phyloP scores from a whole-genome alignment of 495 filamentous ascomycete species.

The Penicillium nucicola region DNA sequence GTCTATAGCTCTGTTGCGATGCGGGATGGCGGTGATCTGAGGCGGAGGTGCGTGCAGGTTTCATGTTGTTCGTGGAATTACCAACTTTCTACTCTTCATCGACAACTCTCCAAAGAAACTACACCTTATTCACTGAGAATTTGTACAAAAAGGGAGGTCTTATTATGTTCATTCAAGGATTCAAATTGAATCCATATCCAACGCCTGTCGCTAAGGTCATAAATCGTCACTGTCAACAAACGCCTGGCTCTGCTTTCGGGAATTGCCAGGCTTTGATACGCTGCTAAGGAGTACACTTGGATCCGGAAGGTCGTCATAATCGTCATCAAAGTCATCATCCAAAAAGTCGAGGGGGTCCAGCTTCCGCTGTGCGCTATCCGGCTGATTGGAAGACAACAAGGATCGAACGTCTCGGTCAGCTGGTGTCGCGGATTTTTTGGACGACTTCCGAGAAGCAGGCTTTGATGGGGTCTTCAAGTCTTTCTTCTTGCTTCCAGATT shows the following conservation, averaged over 20 bases:
- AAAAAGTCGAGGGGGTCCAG: not conserved
- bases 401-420: conserved; percentile 2
- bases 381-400: conserved; percentile 10
- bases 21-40: conserved; percentile 24
- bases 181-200: not conserved
- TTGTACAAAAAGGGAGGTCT: not conserved
- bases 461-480: not conserved
- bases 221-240: conserved; percentile 16
- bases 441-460: not conserved
- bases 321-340: conserved; percentile 13
- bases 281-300: conserved; percentile 11
- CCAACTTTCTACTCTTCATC: not conserved
- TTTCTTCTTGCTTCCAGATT: not conserved
- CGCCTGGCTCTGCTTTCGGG: not conserved
- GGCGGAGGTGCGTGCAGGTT: conserved; percentile 34
- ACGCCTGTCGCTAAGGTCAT: conserved; percentile 2
- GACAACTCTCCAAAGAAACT: not conserved
- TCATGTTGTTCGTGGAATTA: conserved; percentile 20
- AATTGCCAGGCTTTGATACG: not conserved
- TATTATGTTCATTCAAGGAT: too few species aligned
- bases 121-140: too few species aligned
- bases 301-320: conserved; percentile 12
- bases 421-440: not conserved
- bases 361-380: conserved; percentile 2
- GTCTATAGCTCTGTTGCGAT: conserved; percentile 18